Percentiles rank a stretch among this genome's conserved stretches.
Conservation (phyloP, 495 filamentous ascomycete genomes). For the Poronia punctata region DNA sequence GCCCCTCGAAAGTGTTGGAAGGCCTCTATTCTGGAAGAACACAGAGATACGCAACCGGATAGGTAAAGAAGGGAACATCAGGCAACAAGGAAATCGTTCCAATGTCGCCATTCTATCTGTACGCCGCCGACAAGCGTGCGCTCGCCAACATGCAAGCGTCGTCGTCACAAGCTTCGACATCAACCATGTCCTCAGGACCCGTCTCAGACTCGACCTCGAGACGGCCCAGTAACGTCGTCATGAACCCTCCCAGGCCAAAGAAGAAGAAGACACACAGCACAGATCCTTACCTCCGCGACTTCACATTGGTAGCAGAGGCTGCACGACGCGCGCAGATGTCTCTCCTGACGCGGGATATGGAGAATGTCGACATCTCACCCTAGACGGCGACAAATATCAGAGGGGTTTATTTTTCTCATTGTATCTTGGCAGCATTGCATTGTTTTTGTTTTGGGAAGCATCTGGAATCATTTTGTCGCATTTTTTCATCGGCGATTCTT, state of each 20-base stretch:
- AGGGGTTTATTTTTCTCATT: no score
- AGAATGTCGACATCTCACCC: constrained; percentile 51
- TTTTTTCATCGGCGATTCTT: no score
- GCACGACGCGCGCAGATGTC: constrained; percentile 89
- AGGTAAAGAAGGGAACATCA: no score
- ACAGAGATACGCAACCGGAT: no score
- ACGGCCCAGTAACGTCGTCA: constrained; percentile 16
- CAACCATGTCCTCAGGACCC: constrained; percentile 20
- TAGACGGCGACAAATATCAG: no score
- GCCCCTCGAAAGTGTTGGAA: no score
- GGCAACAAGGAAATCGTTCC: neutral
- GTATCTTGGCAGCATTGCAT: neutral
- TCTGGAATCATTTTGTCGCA: no score
- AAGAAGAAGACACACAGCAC: constrained; percentile 39
- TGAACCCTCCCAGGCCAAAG: constrained; percentile 30
- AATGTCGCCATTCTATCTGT: constrained; percentile 12
- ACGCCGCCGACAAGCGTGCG: neutral
- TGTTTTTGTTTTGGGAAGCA: no score
- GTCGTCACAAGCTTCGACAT: constrained; percentile 9
- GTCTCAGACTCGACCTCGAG: constrained; percentile 17
- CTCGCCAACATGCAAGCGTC: constrained; percentile 1
- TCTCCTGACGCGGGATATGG: constrained; percentile 77
- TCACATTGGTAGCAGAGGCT: constrained; percentile 86
- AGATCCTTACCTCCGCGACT: constrained; percentile 64
- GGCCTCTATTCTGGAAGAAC: no score